Evolutionary conservation across 2,329 filamentous ascomycete species (phyloP).

Genomic region (Fusarium vanettenii): DNA sequence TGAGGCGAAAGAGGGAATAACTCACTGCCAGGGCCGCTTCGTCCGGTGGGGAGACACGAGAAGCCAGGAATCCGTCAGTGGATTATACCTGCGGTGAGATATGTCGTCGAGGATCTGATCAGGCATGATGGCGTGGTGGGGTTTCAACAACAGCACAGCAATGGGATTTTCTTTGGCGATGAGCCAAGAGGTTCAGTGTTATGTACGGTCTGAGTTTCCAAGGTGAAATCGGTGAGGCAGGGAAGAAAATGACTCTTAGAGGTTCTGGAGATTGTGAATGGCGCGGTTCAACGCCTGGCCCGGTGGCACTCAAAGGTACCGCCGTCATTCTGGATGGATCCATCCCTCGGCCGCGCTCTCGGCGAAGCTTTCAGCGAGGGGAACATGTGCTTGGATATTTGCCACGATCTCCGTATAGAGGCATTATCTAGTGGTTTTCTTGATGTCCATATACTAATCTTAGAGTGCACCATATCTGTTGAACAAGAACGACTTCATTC

Average conservation of each 20-base stretch:
- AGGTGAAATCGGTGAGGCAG: not conserved
- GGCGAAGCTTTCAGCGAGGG: slow-evolving; percentile 32
- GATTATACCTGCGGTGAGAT: slow-evolving; percentile 94
- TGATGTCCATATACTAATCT: not conserved
- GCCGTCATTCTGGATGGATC: slow-evolving; percentile 19
- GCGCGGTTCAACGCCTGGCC: slow-evolving; percentile 34
- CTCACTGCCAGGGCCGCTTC: slow-evolving; percentile 98
- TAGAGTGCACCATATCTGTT: not conserved
- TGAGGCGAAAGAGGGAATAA: slow-evolving; percentile 23
- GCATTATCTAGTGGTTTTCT: not conserved
- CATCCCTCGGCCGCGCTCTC: slow-evolving; percentile 41
- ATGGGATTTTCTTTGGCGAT: not conserved
- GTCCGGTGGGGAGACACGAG: slow-evolving; percentile 96
- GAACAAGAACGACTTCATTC: not conserved
- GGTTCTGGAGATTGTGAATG: slow-evolving; percentile 26
- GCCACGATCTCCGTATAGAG: not conserved
- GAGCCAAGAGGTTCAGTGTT: not conserved
- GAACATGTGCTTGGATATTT: slow-evolving; percentile 10
- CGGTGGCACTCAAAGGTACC: slow-evolving; percentile 17
- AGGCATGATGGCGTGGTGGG: slow-evolving; percentile 64
- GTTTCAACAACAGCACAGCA: not conserved
- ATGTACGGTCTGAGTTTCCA: not conserved
- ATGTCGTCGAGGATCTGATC: slow-evolving; percentile 91
- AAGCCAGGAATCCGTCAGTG: slow-evolving; percentile 88
- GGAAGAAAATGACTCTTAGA: slow-evolving; percentile 24